Base-by-base conservation (phyloP, 257 asterid genomes). In the Solanum pimpinellifolium region DNA sequence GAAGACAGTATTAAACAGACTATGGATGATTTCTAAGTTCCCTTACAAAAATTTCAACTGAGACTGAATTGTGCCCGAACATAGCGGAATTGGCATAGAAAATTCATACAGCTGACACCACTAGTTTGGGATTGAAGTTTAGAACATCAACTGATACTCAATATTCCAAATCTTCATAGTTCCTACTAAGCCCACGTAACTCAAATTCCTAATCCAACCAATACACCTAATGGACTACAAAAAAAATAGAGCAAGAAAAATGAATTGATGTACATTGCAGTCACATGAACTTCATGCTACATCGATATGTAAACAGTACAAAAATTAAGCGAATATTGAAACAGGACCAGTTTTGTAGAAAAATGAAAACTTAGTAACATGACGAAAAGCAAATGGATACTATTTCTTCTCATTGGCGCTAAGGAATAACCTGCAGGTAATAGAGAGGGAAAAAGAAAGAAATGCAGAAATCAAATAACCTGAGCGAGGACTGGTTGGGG, bases 401-500 rank as follows among this genome's bases (percentile, higher is more conserved):
- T 77, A 25, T 77, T 77, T 77, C 37, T 42, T 77, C 83, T 42
- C 8, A 77, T 42, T 77, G 80, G 47, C 47, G 27, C 47, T 35
- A 73, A 73, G 1, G 80, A 5, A 73, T 73, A 4, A 44, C 47
- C 6, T 3, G 59, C 21, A 12, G 35, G 56, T 41, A 42, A 42
- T n/a, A n/a, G 31, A 65, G 16, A n/a, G 16, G 15, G n/a, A 11
- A 52, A 52, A 52, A 9, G 27, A 42, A 42, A 42, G 7, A 27
- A 84, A 60, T 37, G 73, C 9, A 41, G 27, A n/a, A 49, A 70
- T 7, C 7, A 41, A 73, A 42, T n/a, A 25, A 96, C 99, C 99
- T 96, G 98, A 69, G 99, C 98, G 60, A 96, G 98, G 88, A 96
- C 98, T 87, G 83, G 98, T 90, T 90, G 90, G 89, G 98, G 94